Evolutionary conservation across 306 rosid genomes (phyloP).

Genomic region (Cucumis cinereus): DNA sequence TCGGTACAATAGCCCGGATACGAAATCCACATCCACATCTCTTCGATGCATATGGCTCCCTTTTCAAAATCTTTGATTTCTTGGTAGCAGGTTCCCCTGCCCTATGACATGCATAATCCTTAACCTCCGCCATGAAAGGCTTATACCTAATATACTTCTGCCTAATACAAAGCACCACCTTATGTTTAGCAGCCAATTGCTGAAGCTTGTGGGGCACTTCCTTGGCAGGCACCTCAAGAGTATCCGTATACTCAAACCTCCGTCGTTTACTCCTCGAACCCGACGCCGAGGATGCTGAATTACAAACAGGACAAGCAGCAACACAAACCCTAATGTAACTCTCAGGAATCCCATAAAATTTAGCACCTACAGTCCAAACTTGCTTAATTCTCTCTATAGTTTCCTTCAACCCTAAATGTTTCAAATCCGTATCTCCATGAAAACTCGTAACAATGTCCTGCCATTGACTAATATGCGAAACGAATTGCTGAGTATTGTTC

Average conservation of each 20-base stretch:
- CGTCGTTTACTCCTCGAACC: slow-evolving; percentile 54
- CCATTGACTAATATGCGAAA: slow-evolving; percentile 80
- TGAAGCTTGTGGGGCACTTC: slow-evolving; percentile 79
- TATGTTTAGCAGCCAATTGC: slow-evolving; percentile 80
- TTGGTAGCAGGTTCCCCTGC: slow-evolving; percentile 87
- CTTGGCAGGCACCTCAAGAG: slow-evolving; percentile 82
- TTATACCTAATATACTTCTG: slow-evolving; percentile 98
- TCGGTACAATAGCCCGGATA: slow-evolving; percentile 96
- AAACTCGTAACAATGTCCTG: slow-evolving; percentile 74
- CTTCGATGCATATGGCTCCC: slow-evolving; percentile 94
- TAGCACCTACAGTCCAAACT: slow-evolving; percentile 95
- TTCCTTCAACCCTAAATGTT: slow-evolving; percentile 69
- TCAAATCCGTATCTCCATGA: slow-evolving; percentile 72
- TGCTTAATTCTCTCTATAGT: slow-evolving; percentile 85
- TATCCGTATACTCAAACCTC: slow-evolving; percentile 84
- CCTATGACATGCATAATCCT: slow-evolving; percentile 96
- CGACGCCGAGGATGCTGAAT: slow-evolving; percentile 31
- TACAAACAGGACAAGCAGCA: slow-evolving; percentile 65
- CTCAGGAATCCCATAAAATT: slow-evolving; percentile 92
- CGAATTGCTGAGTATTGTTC: slow-evolving; percentile 82
- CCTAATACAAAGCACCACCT: slow-evolving; percentile 89
- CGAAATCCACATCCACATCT: slow-evolving; percentile 98
- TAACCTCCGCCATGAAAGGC: slow-evolving; percentile 99
- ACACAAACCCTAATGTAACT: slow-evolving; percentile 88
- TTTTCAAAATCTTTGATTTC: slow-evolving; percentile 69